Conservation (phyloP, 257 asterid genomes). For the Rauvolfia tetraphylla region DNA sequence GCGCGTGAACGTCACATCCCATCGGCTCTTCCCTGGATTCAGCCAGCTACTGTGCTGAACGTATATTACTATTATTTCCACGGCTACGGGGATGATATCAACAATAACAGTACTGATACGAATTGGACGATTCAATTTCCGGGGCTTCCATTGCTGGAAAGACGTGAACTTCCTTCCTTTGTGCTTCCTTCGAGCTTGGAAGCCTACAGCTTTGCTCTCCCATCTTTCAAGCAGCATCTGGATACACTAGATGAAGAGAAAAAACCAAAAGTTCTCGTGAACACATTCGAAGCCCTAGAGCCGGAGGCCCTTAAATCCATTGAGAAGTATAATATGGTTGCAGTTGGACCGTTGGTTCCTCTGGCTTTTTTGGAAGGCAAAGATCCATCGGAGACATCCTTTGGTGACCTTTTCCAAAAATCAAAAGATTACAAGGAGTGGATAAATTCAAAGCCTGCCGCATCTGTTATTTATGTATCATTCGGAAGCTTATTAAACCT, state of each 20-base stretch:
- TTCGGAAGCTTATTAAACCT: conserved; percentile 27
- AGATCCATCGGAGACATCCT: conserved; percentile 14
- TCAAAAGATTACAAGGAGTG: conserved; percentile 20
- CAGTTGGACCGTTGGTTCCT: conserved; percentile 39
- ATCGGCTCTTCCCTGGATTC: conserved; percentile 34
- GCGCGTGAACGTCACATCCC: conserved; percentile 38
- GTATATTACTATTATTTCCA: conserved; percentile 31
- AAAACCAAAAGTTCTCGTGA: conserved; percentile 21
- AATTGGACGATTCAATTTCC: conserved; percentile 29
- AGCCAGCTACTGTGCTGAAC: conserved; percentile 33
- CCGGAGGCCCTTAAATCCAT: conserved; percentile 19
- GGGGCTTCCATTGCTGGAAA: conserved; percentile 23
- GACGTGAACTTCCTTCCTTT: conserved; percentile 36
- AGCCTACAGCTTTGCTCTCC: not conserved
- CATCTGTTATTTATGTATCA: conserved; percentile 32
- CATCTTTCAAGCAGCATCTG: conserved; percentile 26
- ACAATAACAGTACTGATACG: conserved; percentile 5
- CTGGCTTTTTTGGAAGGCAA: conserved; percentile 19
- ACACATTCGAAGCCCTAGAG: conserved; percentile 31
- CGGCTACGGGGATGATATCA: conserved; percentile 29
- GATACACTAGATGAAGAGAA: conserved; percentile 22
- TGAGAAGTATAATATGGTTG: conserved; percentile 25
- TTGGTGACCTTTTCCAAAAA: conserved; percentile 19
- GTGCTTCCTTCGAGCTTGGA: conserved; percentile 20
- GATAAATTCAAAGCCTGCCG: conserved; percentile 23